Evolutionary conservation across 2,329 filamentous ascomycete genomes (phyloP), one percentile per base, ranked within the genome.

Genomic region (Pseudomassariella vexata): DNA sequence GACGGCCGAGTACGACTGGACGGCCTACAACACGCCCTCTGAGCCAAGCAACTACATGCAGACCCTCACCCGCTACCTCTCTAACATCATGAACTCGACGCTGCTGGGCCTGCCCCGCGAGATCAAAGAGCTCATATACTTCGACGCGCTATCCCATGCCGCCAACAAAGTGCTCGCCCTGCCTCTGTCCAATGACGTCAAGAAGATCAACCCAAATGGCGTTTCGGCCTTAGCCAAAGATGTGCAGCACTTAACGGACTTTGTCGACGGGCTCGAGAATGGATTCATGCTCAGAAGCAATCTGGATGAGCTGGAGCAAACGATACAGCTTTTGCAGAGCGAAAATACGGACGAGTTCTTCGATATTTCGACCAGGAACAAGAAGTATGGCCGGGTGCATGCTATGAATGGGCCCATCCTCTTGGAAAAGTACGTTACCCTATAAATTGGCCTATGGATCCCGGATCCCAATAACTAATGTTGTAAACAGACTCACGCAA

Each of bases 301-400:
- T 45, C 66, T 98, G 23, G 89, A 95, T 48, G 92, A 96, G 62
- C 68, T 98, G 21, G 82, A 90, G 47, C 92, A 98, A 64, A 96
- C 92, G 2, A 82, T 95, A 28, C 79, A 84, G 38, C 70, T 98
- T 17, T 84, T 98, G 73, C 79, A 85, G 51, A 76, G 75, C 2
- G 87, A 94, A 24, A 94, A 94, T 48, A 78, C 86, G n/a, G 89
- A 96, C 44, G 90, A 96, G 57, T 98, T 95, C 59, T 98, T 92
- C 56, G 92, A 98, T 53, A 82, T 92, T 30, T 84, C 82, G 5
- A 85, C 82, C 10, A 70, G 88, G 32, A 95, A 95, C 61, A 89
- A 85, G 63, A 94, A 95, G 55, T 98, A 95, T 54, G 85, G 88
- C 11, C 81, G 87, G 33, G 94, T 98, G 20, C 87, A 96, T 60